Evolutionary conservation across 2,329 filamentous ascomycete genomes (phyloP).

Genomic region (Clonostachys chloroleuca): DNA sequence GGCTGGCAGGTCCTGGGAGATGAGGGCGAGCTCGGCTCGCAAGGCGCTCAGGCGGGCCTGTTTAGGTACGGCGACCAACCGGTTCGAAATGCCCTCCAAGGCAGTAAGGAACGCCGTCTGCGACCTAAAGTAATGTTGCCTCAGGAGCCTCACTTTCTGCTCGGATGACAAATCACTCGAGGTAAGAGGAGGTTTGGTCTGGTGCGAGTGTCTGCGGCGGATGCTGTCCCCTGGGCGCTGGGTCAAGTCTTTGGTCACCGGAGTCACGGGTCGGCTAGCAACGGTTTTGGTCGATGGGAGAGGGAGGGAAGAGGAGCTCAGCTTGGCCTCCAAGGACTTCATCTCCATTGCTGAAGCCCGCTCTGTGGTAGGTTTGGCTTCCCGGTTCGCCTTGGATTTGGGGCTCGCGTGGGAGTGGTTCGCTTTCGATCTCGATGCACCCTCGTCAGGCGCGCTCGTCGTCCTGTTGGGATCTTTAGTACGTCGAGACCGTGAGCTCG

Average conservation of each 20-base stretch:
- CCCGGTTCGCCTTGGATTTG: slow-evolving; percentile 13
- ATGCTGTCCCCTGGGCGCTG: slow-evolving; percentile 42
- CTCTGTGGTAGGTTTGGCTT: slow-evolving; percentile 27
- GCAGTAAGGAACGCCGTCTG: slow-evolving; percentile 78
- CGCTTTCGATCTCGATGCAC: not conserved
- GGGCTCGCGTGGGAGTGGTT: slow-evolving; percentile 9
- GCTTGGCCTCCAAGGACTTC: slow-evolving; percentile 51
- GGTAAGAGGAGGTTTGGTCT: slow-evolving; percentile 50
- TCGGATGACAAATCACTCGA: slow-evolving; percentile 57
- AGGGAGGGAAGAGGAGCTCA: slow-evolving; percentile 65
- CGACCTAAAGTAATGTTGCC: slow-evolving; percentile 79
- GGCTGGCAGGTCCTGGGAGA: slow-evolving; percentile 75
- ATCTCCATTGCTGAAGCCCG: slow-evolving; percentile 46
- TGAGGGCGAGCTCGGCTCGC: slow-evolving; percentile 74
- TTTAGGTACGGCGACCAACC: slow-evolving; percentile 79
- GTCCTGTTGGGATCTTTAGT: slow-evolving; percentile 25
- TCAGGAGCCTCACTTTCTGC: slow-evolving; percentile 68
- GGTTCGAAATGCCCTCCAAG: slow-evolving; percentile 78
- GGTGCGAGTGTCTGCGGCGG: slow-evolving; percentile 56
- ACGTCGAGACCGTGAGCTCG: slow-evolving; percentile 45
- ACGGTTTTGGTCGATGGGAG: slow-evolving; percentile 50
- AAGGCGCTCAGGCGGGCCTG: slow-evolving; percentile 76
- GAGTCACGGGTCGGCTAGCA: slow-evolving; percentile 50
- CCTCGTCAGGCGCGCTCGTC: not conserved
- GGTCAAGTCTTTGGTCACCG: slow-evolving; percentile 47